These are phyloP conservation scores for Phaffia australis DNA, from an alignment of 768 basidiomycete genomes.

Conservation along the genomic window DNA sequence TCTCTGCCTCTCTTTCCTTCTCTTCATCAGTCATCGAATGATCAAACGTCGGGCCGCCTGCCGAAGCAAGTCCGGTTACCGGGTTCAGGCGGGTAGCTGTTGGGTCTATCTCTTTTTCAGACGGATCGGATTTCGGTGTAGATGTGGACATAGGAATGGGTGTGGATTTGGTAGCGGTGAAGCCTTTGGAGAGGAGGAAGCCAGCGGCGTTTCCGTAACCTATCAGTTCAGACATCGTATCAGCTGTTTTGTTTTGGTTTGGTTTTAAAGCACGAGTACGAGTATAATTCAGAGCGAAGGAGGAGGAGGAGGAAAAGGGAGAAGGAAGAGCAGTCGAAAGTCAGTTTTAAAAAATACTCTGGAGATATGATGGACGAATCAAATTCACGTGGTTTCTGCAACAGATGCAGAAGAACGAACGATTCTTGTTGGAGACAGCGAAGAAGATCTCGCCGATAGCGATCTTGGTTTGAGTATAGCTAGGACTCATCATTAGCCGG, in stretches of 20 bases:
- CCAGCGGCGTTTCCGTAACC: slow-evolving; percentile 96
- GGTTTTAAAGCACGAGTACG: not conserved
- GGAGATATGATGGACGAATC: not conserved
- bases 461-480: slow-evolving; percentile 67
- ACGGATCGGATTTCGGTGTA: slow-evolving; percentile 28
- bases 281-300: not conserved
- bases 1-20: slow-evolving; percentile 86
- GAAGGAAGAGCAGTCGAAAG: not conserved
- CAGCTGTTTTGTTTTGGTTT: slow-evolving; percentile 43
- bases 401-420: slow-evolving; percentile 37
- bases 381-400: too few species aligned
- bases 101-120: too few species aligned
- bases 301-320: not conserved
- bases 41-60: slow-evolving; percentile 33
- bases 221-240: slow-evolving; percentile 59
- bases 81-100: slow-evolving; percentile 53
- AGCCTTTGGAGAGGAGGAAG: slow-evolving; percentile 81
- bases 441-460: slow-evolving; percentile 79
- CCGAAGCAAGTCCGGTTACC: slow-evolving; percentile 59
- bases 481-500: slow-evolving; percentile 54
- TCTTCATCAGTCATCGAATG: slow-evolving; percentile 79
- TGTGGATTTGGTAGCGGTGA: slow-evolving; percentile 39
- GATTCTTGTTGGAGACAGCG: slow-evolving; percentile 67
- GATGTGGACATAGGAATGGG: slow-evolving; percentile 6
- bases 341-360: not conserved